phyloP scores from a whole-genome alignment of 2,329 filamentous ascomycete species.

The Fusarium tjaetaba region DNA sequence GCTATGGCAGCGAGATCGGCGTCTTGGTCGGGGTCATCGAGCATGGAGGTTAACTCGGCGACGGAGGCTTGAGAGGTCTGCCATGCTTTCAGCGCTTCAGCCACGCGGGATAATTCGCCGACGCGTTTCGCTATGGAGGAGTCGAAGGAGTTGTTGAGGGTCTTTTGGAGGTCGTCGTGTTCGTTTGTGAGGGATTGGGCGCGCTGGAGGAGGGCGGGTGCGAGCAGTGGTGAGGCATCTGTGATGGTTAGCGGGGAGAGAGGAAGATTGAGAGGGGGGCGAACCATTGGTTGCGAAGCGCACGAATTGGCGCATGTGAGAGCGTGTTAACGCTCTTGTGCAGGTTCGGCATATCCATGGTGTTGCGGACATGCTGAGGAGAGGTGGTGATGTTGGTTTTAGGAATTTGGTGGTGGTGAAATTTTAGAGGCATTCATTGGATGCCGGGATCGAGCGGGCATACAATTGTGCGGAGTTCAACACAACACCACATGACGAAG shows the following conservation, averaged over 20 bases:
- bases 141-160: conserved; percentile 66
- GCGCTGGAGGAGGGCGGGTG: conserved; percentile 67
- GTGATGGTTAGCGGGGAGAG: neutral
- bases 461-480: conserved; percentile 15
- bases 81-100: conserved; percentile 67
- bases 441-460: conserved; percentile 5
- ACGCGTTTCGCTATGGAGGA: conserved; percentile 65
- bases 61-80: conserved; percentile 64
- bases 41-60: conserved; percentile 62
- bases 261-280: neutral
- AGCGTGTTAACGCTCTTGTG: conserved; percentile 44
- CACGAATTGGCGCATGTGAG: conserved; percentile 40
- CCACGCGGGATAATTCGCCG: conserved; percentile 69
- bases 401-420: conserved; percentile 11
- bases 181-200: conserved; percentile 68
- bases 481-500: too few relatives aligned
- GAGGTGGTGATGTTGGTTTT: conserved; percentile 1
- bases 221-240: conserved; percentile 50
- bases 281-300: conserved; percentile 49
- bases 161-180: conserved; percentile 62
- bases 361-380: conserved; percentile 44
- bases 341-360: conserved; percentile 53
- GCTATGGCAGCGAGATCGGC: conserved; percentile 81
- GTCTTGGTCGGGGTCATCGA: conserved; percentile 60
- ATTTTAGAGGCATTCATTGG: conserved; percentile 34